Percentiles rank a stretch among this genome's conserved stretches.
Conservation (phyloP, 495 filamentous ascomycete genomes). For the Aspergillus saccharolyticus region DNA sequence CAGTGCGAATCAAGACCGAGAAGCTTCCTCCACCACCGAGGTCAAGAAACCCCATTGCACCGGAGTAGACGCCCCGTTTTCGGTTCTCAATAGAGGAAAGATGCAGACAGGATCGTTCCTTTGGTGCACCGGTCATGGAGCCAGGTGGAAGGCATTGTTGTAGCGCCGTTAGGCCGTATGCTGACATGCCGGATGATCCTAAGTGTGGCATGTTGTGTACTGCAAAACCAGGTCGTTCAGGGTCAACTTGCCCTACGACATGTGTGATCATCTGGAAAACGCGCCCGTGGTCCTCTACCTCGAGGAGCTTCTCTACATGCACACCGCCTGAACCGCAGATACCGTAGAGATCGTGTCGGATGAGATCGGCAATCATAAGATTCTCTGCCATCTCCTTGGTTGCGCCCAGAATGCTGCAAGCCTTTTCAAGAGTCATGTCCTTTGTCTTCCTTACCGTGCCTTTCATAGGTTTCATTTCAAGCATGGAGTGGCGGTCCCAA, state of each 20-base stretch:
- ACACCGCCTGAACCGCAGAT: constrained; percentile 67
- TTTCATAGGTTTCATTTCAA: constrained; percentile 77
- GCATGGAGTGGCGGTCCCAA: constrained; percentile 50
- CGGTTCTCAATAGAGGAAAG: constrained; percentile 61
- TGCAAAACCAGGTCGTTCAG: constrained; percentile 30
- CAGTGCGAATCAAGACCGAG: constrained; percentile 77
- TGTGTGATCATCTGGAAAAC: constrained; percentile 90
- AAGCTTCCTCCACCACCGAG: constrained; percentile 81
- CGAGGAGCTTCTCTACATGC: constrained; percentile 63
- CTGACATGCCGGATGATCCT: constrained; percentile 37
- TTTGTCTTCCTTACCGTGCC: constrained; percentile 78
- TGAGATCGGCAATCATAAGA: constrained; percentile 95
- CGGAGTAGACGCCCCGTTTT: constrained; percentile 75
- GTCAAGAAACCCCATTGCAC: constrained; percentile 84
- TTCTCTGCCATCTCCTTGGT: constrained; percentile 94
- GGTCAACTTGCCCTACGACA: constrained; percentile 62
- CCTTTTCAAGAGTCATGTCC: constrained; percentile 59
- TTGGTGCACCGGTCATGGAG: constrained; percentile 93
- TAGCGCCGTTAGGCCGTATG: constrained; percentile 67
- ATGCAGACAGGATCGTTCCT: constrained; percentile 82
- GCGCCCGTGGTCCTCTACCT: constrained; percentile 82
- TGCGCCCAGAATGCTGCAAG: constrained; percentile 62
- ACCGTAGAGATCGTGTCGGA: constrained; percentile 83
- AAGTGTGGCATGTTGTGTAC: constrained; percentile 31
- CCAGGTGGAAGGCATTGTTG: constrained; percentile 78